These are phyloP conservation scores for Xylariaceae sp. DNA, from an alignment of 2,329 filamentous ascomycete genomes.

Conservation along the genomic window DNA sequence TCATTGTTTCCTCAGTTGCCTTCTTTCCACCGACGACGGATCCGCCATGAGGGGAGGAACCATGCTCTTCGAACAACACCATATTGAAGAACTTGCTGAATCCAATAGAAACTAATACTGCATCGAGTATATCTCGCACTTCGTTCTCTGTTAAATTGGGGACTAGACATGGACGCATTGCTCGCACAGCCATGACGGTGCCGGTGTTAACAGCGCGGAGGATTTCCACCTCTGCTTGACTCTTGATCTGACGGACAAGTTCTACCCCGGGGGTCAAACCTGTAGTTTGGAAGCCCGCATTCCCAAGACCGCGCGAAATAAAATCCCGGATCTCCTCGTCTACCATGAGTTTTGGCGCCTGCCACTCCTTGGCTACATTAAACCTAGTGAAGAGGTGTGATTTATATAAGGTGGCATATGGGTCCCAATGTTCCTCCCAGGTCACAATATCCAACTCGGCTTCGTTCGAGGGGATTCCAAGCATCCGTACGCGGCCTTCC, in stretches of 20 bases:
- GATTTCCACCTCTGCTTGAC: constrained; percentile 59
- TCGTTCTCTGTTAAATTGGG: constrained; percentile 63
- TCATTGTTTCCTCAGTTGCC: constrained; percentile 59
- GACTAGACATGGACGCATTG: constrained; percentile 61
- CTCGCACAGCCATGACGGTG: constrained; percentile 64
- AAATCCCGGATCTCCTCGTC: constrained; percentile 70
- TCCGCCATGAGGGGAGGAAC: constrained; percentile 59
- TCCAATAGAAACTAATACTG: constrained; percentile 58
- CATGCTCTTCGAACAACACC: constrained; percentile 65
- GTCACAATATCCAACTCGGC: constrained; percentile 58
- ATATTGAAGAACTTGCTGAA: constrained; percentile 68
- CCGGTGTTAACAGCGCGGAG: constrained; percentile 68
- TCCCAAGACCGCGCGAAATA: constrained; percentile 61
- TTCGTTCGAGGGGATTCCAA: constrained; percentile 61
- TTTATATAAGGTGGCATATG: constrained; percentile 59
- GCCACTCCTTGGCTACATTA: constrained; percentile 7
- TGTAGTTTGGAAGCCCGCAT: constrained; percentile 60
- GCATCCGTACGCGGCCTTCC: constrained; percentile 62
- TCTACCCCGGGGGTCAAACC: constrained; percentile 62
- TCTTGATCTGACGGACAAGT: constrained; percentile 64
- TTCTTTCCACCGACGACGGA: constrained; percentile 57
- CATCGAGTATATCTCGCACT: constrained; percentile 61
- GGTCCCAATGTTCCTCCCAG: constrained; percentile 71
- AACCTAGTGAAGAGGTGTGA: constrained; percentile 47
- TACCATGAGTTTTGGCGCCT: constrained; percentile 58